phyloP scores from a whole-genome alignment of 306 rosid genomes.

The Sphenostylis stenocarpa region DNA sequence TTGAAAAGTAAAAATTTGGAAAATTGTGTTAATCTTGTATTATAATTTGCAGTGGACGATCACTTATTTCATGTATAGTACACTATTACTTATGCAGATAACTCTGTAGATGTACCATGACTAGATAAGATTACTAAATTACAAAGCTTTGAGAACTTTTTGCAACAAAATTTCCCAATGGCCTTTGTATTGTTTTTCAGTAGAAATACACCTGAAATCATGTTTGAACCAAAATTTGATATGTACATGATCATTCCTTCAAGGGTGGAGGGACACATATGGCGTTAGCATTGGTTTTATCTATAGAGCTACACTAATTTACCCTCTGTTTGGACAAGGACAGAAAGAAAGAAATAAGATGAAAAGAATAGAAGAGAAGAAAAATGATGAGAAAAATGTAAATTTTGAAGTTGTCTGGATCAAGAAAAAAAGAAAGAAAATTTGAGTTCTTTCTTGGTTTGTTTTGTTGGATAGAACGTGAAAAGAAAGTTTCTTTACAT shows the following conservation, averaged over 20 bases:
- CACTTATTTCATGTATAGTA: not conserved
- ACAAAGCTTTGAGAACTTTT: not conserved
- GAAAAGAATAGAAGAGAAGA: not conserved
- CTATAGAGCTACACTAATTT: not conserved
- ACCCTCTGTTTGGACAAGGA: not conserved
- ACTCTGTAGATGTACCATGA: not conserved
- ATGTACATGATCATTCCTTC: not conserved
- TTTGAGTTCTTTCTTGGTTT: not conserved
- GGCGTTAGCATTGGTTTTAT: not conserved
- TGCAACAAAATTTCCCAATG: not conserved
- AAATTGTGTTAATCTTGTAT: not conserved
- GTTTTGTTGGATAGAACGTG: not conserved
- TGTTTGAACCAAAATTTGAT: conserved; percentile 2
- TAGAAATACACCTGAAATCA: not conserved
- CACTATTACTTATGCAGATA: not conserved
- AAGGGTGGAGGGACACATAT: not conserved
- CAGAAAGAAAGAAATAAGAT: not conserved
- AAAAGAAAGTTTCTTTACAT: not conserved
- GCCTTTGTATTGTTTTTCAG: not conserved
- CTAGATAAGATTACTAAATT: not conserved
- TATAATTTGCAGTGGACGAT: not conserved
- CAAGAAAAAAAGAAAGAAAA: not conserved
- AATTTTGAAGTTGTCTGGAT: not conserved
- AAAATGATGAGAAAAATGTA: not conserved
- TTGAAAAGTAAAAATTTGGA: not conserved